Evolutionary conservation across 139 green algal species (phyloP).

Genomic region (Closterium sp.): DNA sequence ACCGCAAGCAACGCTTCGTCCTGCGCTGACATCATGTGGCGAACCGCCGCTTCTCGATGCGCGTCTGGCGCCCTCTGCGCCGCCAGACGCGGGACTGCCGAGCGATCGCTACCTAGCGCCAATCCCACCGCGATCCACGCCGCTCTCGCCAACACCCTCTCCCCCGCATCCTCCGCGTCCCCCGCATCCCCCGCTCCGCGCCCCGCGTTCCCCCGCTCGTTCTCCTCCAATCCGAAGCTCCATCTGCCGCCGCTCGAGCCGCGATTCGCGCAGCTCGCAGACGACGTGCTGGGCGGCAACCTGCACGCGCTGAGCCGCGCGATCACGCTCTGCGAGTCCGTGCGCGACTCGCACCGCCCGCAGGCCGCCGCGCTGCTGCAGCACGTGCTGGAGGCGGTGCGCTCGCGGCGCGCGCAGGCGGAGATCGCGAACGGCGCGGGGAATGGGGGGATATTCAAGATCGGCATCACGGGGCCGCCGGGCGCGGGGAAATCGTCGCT

Average conservation of each 20-base stretch:
- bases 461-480: constrained; percentile 63
- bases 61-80: neutral
- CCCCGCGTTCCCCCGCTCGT: neutral
- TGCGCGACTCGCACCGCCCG: constrained; percentile 41
- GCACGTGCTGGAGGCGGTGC: constrained; percentile 20
- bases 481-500: constrained; percentile 60
- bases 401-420: constrained; percentile 9
- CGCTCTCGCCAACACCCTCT: neutral
- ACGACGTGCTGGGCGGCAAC: neutral
- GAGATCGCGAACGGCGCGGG: neutral
- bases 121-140: neutral
- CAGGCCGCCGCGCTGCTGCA: constrained; percentile 60
- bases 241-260: neutral
- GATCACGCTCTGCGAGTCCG: constrained; percentile 62
- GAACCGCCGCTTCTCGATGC: neutral
- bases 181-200: neutral
- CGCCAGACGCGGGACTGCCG: too few species aligned
- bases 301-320: constrained; percentile 33
- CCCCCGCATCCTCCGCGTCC: neutral
- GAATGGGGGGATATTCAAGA: constrained; percentile 22
- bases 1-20: too few species aligned
- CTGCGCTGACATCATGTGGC: neutral
- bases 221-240: neutral
- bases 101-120: too few species aligned
- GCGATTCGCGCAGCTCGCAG: neutral